These are phyloP conservation scores for Vararia minispora DNA, from an alignment of 768 basidiomycete species.

Conservation along the genomic window DNA sequence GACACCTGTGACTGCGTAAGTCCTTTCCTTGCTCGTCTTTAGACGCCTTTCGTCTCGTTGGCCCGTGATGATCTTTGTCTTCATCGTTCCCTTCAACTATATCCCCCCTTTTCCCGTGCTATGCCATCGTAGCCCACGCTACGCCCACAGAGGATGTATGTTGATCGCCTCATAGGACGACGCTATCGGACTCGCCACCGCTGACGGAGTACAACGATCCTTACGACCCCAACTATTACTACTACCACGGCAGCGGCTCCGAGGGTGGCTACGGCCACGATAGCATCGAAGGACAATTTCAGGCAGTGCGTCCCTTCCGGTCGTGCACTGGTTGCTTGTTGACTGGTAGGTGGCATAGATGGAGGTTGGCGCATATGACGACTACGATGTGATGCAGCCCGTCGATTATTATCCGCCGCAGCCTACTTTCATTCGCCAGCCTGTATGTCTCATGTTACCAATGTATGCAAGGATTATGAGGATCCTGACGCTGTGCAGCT, in stretches of 20 bases:
- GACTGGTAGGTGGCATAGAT: slow-evolving; percentile 12
- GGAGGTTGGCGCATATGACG: slow-evolving; percentile 15
- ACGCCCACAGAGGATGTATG: too few species aligned
- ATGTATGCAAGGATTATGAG: slow-evolving; percentile 2
- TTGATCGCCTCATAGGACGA: slow-evolving; percentile 9
- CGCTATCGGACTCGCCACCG: slow-evolving; percentile 12
- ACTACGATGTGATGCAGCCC: slow-evolving; percentile 24
- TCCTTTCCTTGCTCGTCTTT: neutral
- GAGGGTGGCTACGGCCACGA: slow-evolving; percentile 16
- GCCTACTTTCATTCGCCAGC: slow-evolving; percentile 51
- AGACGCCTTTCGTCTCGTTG: too few species aligned
- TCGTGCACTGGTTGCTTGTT: slow-evolving; percentile 11
- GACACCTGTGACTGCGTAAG: slow-evolving; percentile 12
- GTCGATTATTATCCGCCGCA: slow-evolving; percentile 30
- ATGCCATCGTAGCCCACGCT: too few species aligned
- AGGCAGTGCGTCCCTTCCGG: slow-evolving; percentile 18
- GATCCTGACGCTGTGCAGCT: slow-evolving; percentile 35
- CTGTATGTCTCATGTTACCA: slow-evolving; percentile 32
- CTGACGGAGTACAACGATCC: slow-evolving; percentile 20
- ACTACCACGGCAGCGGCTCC: slow-evolving; percentile 13
- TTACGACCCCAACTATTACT: slow-evolving; percentile 19
- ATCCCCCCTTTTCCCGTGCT: too few species aligned
- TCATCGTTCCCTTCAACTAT: too few species aligned
- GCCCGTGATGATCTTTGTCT: too few species aligned
- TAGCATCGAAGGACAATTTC: slow-evolving; percentile 22